Evolutionary conservation across 805 yeast species (phyloP).

Genomic region (Cyberlindnera euphorbiae): DNA sequence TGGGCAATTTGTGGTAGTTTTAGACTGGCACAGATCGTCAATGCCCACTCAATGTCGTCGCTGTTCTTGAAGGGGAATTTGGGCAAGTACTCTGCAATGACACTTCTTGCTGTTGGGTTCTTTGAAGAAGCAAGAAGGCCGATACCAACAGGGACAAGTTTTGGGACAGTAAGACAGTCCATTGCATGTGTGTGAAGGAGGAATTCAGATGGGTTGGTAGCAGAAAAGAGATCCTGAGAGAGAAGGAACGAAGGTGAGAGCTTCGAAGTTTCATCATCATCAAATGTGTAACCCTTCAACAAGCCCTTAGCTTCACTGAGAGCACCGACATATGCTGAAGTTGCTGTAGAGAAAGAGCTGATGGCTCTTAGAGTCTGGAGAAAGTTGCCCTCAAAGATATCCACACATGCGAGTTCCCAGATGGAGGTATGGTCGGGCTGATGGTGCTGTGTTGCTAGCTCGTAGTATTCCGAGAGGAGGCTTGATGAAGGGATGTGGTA

Average conservation of each 20-base stretch:
- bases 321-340: conserved; percentile 59
- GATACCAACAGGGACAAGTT: conserved; percentile 61
- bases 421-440: conserved; percentile 35
- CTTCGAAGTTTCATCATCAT: conserved; percentile 18
- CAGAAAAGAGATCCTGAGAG: conserved; percentile 29
- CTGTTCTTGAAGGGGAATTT: conserved; percentile 56
- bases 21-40: conserved; percentile 66
- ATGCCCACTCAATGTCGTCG: conserved; percentile 77
- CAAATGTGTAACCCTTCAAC: conserved; percentile 35
- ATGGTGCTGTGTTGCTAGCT: conserved; percentile 29
- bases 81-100: conserved; percentile 56
- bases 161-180: conserved; percentile 46
- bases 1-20: conserved; percentile 55
- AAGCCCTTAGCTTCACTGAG: conserved; percentile 62
- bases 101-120: conserved; percentile 37
- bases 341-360: conserved; percentile 55
- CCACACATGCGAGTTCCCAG: conserved; percentile 54
- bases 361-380: conserved; percentile 54
- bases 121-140: conserved; percentile 53
- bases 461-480: conserved; percentile 37
- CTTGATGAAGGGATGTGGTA: conserved; percentile 54
- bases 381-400: conserved; percentile 51
- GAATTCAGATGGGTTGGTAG: conserved; percentile 45
- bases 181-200: conserved; percentile 52
- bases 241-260: conserved; percentile 6